phyloP scores from a whole-genome alignment of 2,329 filamentous ascomycete genomes.

The Colletotrichum sansevieriae region DNA sequence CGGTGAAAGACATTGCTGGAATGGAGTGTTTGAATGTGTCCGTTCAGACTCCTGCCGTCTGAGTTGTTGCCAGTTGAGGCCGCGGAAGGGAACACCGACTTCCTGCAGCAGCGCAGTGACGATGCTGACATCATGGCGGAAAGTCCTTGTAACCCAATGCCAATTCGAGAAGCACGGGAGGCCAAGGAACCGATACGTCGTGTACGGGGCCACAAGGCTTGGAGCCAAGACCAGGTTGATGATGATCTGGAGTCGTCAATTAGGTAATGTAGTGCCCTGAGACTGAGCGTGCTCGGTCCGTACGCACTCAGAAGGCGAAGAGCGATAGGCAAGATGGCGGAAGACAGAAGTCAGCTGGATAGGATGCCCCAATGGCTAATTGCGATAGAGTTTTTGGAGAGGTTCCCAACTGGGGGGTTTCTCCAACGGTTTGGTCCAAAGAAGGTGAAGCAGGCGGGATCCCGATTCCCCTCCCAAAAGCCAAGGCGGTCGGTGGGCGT shows the following conservation, averaged over 20 bases:
- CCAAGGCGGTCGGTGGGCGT: neutral
- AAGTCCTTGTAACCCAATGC: neutral
- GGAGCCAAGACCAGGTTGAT: constrained; percentile 21
- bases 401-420: neutral
- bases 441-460: neutral
- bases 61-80: constrained; percentile 21
- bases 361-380: constrained; percentile 13
- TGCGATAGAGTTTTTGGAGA: neutral
- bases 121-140: constrained; percentile 34
- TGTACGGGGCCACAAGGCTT: constrained; percentile 22
- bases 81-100: constrained; percentile 24
- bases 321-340: constrained; percentile 20
- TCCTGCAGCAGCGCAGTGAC: constrained; percentile 25
- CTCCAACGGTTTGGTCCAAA: constrained; percentile 30
- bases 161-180: neutral
- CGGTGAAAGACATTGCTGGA: constrained; percentile 16
- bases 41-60: constrained; percentile 25
- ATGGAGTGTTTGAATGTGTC: constrained; percentile 12
- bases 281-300: neutral
- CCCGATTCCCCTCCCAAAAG: constrained; percentile 7
- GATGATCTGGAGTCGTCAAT: constrained; percentile 24
- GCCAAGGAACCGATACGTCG: constrained; percentile 9
- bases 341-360: constrained; percentile 21
- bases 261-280: constrained; percentile 29
- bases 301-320: neutral